Percentiles rank a stretch among this genome's conserved stretches.
Evolutionary conservation across 225 moss, liverwort and hornwort genomes (phyloP).

Genomic region (Ulota crispa): DNA sequence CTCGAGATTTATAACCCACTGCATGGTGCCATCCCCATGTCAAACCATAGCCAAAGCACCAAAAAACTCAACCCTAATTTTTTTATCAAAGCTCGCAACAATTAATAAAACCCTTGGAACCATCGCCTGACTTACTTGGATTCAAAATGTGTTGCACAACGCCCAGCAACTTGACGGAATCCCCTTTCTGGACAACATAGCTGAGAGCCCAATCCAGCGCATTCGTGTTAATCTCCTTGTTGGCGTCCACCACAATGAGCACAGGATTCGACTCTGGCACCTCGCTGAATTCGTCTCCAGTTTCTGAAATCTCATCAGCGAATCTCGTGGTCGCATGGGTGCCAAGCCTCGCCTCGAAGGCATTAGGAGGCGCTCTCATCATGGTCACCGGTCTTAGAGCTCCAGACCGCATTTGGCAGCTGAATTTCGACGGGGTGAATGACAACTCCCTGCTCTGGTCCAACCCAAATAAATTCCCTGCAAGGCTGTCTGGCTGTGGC

Average conservation of each 20-base stretch:
- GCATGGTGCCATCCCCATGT: constrained; percentile 1
- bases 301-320: neutral
- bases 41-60: neutral
- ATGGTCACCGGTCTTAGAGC: constrained; percentile 10
- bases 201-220: constrained; percentile 54
- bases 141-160: constrained; percentile 50
- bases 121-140: constrained; percentile 37
- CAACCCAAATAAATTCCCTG: constrained; percentile 8
- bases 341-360: constrained; percentile 32
- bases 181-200: constrained; percentile 40
- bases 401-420: constrained; percentile 23
- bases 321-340: neutral
- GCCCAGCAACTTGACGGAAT: constrained; percentile 41
- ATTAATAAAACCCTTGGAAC: neutral
- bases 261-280: constrained; percentile 17
- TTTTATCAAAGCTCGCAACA: neutral
- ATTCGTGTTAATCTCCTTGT: constrained; percentile 44
- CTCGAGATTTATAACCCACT: constrained; percentile 64
- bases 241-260: constrained; percentile 46
- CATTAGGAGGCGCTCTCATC: constrained; percentile 24
- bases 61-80: neutral
- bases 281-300: neutral
- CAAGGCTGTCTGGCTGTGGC: neutral
- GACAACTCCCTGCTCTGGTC: constrained; percentile 8
- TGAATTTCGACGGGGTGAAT: neutral